Base-by-base conservation (phyloP, 768 basidiomycete species). In the Hemileccinum impolitum region DNA sequence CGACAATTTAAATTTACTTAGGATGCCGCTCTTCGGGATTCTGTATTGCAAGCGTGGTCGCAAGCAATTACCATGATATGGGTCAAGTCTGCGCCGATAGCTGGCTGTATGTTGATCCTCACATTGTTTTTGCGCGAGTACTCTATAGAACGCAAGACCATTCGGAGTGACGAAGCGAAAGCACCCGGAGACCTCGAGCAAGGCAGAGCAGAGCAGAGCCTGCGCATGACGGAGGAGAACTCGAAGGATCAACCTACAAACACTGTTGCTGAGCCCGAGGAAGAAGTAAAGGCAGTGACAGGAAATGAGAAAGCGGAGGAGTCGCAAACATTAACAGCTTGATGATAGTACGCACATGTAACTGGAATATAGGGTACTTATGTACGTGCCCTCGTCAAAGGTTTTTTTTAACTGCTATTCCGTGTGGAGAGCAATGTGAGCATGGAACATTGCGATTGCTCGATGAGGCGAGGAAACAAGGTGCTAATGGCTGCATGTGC, bases 31-130 rank as follows among this genome's bases (percentile, higher is more conserved):
- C 61, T 73, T 25, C 81, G 81, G 12, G 57, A 70, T 31, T 70
- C 72, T 34, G 68, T 87, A 8, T 74, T 83, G 26, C 72, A 84
- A 46, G 84, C 84, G 0, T 88, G 81, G 66, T 75, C 86, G n/a
- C 68, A 74, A 28, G 79, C 85, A 2, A 81, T 89, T 36, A 73
- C 74, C 57, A 69, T 57, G 40, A 83, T 89, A 38, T 89, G 87
- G 85, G 53, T 82, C 36, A 78, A 83, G 19, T 74, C 74, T 63
- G 79, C 81, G 8, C 83, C 85, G 0, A 64, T 87, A 23, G 21
- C 76, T 13, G 82, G 79, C 12, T 70, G 72, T 36, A 72, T 75
- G 23, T 74, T 86, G 56, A 54, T 86, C 18, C 53, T 75, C 50
- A 60, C 77, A 13, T 58, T 87, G 21, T 76, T 85, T 57, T 41